Percentiles rank a stretch among this genome's conserved stretches.
Conservation (phyloP, 2,329 filamentous ascomycete species). For the Trichoderma lentiforme region DNA sequence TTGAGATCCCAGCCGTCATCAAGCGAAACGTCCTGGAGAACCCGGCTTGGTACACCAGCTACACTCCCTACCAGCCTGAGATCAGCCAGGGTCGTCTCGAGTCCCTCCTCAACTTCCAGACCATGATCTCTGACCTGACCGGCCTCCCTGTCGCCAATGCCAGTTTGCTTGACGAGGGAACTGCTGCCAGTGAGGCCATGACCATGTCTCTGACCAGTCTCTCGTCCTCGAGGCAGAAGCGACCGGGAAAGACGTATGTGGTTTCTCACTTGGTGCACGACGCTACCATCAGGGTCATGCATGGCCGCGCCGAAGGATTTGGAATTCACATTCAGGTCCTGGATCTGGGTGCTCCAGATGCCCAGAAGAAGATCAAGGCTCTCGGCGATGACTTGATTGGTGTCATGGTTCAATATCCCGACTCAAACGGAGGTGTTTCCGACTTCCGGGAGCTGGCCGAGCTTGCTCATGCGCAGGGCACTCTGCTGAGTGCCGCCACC, state of each 20-base stretch:
- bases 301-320: constrained; percentile 86
- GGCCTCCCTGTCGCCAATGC: constrained; percentile 86
- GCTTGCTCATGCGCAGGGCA: constrained; percentile 71
- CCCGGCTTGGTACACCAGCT: constrained; percentile 96
- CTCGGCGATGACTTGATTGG: constrained; percentile 81
- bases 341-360: constrained; percentile 64
- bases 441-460: constrained; percentile 74
- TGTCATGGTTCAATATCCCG: constrained; percentile 91
- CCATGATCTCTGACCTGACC: constrained; percentile 83
- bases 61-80: constrained; percentile 95
- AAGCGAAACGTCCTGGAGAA: constrained; percentile 90
- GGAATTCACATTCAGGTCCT: constrained; percentile 73
- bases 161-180: constrained; percentile 85
- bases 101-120: constrained; percentile 94
- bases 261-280: constrained; percentile 81
- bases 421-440: constrained; percentile 76
- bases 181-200: constrained; percentile 93
- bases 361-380: constrained; percentile 62
- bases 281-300: constrained; percentile 79
- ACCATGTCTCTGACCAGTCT: constrained; percentile 81
- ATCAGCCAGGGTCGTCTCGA: constrained; percentile 94
- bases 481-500: constrained; percentile 81
- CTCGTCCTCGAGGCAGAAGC: constrained; percentile 67
- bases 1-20: constrained; percentile 84
- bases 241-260: constrained; percentile 73